These are phyloP conservation scores for Chlorella variabilis DNA, from an alignment of 163 green algal genomes.

Conservation along the genomic window DNA sequence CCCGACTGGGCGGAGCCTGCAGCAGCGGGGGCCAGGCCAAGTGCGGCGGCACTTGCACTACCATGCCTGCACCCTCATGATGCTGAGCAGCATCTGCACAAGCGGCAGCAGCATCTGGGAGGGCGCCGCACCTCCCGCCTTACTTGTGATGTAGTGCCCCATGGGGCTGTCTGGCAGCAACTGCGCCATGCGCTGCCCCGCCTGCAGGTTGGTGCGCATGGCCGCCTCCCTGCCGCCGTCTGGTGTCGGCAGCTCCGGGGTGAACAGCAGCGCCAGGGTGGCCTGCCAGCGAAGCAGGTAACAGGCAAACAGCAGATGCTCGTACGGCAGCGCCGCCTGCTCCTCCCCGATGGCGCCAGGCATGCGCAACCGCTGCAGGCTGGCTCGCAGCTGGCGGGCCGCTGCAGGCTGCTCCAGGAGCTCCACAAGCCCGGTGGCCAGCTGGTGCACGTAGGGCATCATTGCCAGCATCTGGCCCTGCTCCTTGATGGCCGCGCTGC, in stretches of 20 bases:
- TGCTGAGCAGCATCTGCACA: too few species aligned
- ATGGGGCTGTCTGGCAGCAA: slow-evolving; percentile 3
- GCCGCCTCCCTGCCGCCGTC: neutral
- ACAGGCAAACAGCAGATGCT: neutral
- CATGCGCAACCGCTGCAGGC: neutral
- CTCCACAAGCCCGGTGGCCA: neutral
- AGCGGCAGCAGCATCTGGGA: too few species aligned
- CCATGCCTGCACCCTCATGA: too few species aligned
- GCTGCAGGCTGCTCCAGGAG: neutral
- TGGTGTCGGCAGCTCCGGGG: neutral
- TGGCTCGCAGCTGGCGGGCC: neutral
- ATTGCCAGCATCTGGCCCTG: neutral
- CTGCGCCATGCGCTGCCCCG: neutral
- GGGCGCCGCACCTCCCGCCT: neutral
- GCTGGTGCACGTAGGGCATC: neutral
- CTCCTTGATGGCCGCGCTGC: neutral
- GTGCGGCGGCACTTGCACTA: too few species aligned
- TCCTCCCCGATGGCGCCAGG: neutral
- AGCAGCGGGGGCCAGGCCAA: neutral
- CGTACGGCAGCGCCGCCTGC: neutral
- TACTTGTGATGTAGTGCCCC: neutral
- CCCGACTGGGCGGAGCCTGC: neutral
- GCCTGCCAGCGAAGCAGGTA: neutral
- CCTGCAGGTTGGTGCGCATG: neutral
- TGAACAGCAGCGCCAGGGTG: neutral